Base-by-base conservation (phyloP, 2,329 filamentous ascomycete genomes). In the Colletotrichum limetticola region DNA sequence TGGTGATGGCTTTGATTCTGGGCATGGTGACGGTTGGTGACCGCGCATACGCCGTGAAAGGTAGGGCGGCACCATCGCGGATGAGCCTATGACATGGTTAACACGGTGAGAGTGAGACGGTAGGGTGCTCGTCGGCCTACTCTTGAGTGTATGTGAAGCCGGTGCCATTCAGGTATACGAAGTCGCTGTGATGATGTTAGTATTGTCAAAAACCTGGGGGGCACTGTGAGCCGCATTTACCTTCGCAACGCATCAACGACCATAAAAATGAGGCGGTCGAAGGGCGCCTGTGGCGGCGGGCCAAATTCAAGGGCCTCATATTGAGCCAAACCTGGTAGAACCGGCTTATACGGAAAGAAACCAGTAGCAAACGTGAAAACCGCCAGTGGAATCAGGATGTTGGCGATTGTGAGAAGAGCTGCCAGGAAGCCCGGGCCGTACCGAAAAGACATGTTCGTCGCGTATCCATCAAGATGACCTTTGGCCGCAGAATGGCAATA, bases 11-110 rank as follows among this genome's bases (percentile, higher is more conserved):
- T 85, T 99, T 99, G 78, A 99, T 92, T 74, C 96, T 92, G 55
- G 97, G 97, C 97, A 99, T 98, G 22, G 97, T 99, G 74, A 99
- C 96, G 8, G 97, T 99, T 2, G 97, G 97, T 64, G 97, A 95
- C n/a, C 94, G 93, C 22, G 97, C 97, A 88, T 98, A 93, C 42
- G 96, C 96, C 37, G 97, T 99, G 81, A 97, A 99, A 3, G 97
- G 97, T 49, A 98, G 87, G 7, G 97, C 97, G 71, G 89, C 89
- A 72, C 96, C 96, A 82, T 91, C 87, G 78, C 92, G 91, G 80
- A 98, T 97, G 76, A 98, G 87, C 77, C 95, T 97, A 79, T n/a
- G 28, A 8, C 35, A 53, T 71, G 30, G 37, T 56, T 19, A 74
- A 59, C 42, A 26, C 26, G 12, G 9, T 12, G 30, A 61, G 24